phyloP scores from a whole-genome alignment of 768 basidiomycete species.

The Naematelia encephala region DNA sequence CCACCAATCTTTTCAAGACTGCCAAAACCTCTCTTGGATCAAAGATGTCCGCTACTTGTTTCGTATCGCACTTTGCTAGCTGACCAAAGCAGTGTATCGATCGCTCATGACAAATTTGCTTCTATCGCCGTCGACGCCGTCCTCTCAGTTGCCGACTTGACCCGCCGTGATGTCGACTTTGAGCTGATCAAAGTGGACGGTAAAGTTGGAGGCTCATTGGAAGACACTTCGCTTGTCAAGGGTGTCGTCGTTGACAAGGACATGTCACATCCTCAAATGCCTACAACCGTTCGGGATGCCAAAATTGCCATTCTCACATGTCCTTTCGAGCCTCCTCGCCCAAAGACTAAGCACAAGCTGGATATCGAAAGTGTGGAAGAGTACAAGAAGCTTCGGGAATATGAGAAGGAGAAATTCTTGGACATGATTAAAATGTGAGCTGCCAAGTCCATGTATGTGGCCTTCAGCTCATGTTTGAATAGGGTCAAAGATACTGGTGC shows the following conservation, averaged over 20 bases:
- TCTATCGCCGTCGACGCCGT: slow-evolving; percentile 98
- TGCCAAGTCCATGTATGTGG: background rate
- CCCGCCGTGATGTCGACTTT: slow-evolving; percentile 90
- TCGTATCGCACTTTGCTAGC: background rate
- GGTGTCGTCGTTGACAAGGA: slow-evolving; percentile 99
- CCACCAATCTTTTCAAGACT: slow-evolving; percentile 83
- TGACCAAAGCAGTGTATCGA: slow-evolving; percentile 71
- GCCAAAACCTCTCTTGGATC: slow-evolving; percentile 95
- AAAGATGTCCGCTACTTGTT: slow-evolving; percentile 72
- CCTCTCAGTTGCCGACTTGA: slow-evolving; percentile 86
- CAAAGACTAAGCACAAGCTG: slow-evolving; percentile 98
- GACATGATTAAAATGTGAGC: slow-evolving; percentile 80
- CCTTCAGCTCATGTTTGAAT: background rate
- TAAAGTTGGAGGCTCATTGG: slow-evolving; percentile 95
- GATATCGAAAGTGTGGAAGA: slow-evolving; percentile 96
- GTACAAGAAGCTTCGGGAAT: slow-evolving; percentile 87
- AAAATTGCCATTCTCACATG: slow-evolving; percentile 95
- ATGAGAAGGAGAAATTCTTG: slow-evolving; percentile 92
- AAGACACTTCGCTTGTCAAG: slow-evolving; percentile 89
- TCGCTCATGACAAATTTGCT: slow-evolving; percentile 91
- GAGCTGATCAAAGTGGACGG: slow-evolving; percentile 99
- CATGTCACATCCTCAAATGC: slow-evolving; percentile 99
- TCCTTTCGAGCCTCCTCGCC: slow-evolving; percentile 96
- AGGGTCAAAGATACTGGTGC: slow-evolving; percentile 94
- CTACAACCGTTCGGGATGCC: slow-evolving; percentile 78